Conservation (phyloP, 2,329 filamentous ascomycete genomes). For the Stachybotrys chlorohalonatus region DNA sequence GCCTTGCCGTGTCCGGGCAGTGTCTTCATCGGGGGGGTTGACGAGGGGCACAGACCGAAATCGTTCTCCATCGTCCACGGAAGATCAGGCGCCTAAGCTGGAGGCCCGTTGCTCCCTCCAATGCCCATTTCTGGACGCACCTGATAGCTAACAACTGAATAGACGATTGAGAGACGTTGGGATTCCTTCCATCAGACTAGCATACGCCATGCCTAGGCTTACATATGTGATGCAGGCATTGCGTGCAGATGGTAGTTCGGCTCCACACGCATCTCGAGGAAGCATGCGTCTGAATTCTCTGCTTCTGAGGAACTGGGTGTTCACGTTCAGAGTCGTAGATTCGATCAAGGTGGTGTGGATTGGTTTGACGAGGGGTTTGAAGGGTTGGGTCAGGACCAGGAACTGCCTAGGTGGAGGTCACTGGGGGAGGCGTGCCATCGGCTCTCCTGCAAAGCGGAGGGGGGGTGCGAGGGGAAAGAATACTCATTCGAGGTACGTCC, state of each 20-base stretch:
- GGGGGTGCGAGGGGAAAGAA: background rate
- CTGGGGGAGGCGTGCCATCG: background rate
- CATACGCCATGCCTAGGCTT: background rate
- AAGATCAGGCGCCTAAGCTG: background rate
- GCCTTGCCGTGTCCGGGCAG: background rate
- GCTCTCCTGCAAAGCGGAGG: background rate
- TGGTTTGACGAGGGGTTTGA: background rate
- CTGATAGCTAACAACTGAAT: background rate
- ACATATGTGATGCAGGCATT: conserved; percentile 2
- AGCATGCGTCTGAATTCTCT: background rate
- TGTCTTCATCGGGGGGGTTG: background rate
- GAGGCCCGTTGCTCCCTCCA: background rate
- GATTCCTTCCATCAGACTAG: background rate
- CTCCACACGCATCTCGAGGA: background rate
- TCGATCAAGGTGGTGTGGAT: background rate
- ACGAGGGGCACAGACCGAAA: too few species aligned
- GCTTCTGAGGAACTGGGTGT: background rate
- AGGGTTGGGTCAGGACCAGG: background rate
- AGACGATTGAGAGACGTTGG: background rate
- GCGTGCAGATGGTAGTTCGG: conserved; percentile 1
- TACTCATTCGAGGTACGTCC: background rate
- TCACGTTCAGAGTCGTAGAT: background rate
- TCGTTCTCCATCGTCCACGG: background rate
- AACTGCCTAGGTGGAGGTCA: background rate
- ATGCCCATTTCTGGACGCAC: background rate